phyloP scores from a whole-genome alignment of 352 stramenopile species.

The Phytophthora meadii region DNA sequence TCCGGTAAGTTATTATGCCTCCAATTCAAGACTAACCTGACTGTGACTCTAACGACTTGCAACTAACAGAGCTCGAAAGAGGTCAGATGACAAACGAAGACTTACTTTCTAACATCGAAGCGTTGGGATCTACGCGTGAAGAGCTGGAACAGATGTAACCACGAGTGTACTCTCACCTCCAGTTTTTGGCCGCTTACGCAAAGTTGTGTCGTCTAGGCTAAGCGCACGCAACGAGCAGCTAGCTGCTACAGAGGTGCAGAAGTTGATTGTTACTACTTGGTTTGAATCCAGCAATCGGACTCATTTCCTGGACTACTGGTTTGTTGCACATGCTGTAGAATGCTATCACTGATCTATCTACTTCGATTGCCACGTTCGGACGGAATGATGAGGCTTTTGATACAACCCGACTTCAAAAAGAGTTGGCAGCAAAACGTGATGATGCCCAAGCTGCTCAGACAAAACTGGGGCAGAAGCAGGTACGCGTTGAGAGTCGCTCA shows the following conservation, averaged over 20 bases:
- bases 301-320: too few relatives aligned
- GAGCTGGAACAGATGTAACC: slow-evolving; percentile 41
- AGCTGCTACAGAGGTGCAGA: slow-evolving; percentile 31
- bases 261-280: not conserved
- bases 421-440: slow-evolving; percentile 23
- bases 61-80: slow-evolving; percentile 47
- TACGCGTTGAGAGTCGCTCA: slow-evolving; percentile 1
- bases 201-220: slow-evolving; percentile 30
- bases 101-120: slow-evolving; percentile 38
- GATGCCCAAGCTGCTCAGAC: slow-evolving; percentile 20
- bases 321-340: slow-evolving; percentile 24
- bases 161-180: not conserved
- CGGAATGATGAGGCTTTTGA: slow-evolving; percentile 13
- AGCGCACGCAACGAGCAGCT: slow-evolving; percentile 38
- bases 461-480: slow-evolving; percentile 40
- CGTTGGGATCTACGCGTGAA: slow-evolving; percentile 34
- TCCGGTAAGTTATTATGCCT: slow-evolving; percentile 31
- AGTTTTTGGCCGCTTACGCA: not conserved
- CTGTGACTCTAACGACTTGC: slow-evolving; percentile 4
- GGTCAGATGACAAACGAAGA: slow-evolving; percentile 63
- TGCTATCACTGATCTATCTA: slow-evolving; percentile 39
- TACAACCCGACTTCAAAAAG: slow-evolving; percentile 25
- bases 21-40: not conserved
- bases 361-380: slow-evolving; percentile 26
- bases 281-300: too few relatives aligned